phyloP scores from a whole-genome alignment of 2,329 filamentous ascomycete genomes.

The Chalara sp. region DNA sequence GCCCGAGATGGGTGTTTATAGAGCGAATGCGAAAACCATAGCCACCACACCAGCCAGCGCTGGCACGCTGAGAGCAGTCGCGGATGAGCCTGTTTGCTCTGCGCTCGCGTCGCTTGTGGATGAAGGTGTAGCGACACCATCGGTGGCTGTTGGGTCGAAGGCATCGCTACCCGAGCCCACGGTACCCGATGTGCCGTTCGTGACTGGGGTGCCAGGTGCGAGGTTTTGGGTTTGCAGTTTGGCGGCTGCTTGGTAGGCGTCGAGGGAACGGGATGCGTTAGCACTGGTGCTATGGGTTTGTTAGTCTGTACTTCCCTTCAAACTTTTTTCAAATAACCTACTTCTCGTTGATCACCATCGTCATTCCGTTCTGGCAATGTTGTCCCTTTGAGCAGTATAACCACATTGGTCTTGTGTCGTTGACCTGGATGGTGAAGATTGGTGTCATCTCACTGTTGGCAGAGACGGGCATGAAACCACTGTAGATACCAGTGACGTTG shows the following conservation, averaged over 20 bases:
- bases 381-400: slow-evolving; percentile 68
- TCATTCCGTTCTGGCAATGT: slow-evolving; percentile 56
- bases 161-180: not conserved
- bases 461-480: slow-evolving; percentile 59
- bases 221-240: slow-evolving; percentile 33
- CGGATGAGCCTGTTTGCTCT: not conserved
- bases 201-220: slow-evolving; percentile 26
- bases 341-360: slow-evolving; percentile 41
- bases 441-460: slow-evolving; percentile 47
- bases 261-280: slow-evolving; percentile 46
- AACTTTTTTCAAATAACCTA: slow-evolving; percentile 29
- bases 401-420: slow-evolving; percentile 67
- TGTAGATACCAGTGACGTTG: slow-evolving; percentile 55
- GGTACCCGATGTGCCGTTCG: slow-evolving; percentile 6
- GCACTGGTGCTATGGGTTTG: slow-evolving; percentile 24
- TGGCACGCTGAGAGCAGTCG: not conserved
- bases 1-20: not conserved
- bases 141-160: not conserved
- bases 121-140: not conserved
- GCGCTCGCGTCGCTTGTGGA: not conserved
- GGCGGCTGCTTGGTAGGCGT: slow-evolving; percentile 30
- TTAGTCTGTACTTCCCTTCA: slow-evolving; percentile 1
- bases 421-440: slow-evolving; percentile 66
- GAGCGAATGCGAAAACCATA: not conserved
- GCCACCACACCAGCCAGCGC: not conserved